phyloP scores from a whole-genome alignment of 179 eudicot species.

The Beta corolliflora region DNA sequence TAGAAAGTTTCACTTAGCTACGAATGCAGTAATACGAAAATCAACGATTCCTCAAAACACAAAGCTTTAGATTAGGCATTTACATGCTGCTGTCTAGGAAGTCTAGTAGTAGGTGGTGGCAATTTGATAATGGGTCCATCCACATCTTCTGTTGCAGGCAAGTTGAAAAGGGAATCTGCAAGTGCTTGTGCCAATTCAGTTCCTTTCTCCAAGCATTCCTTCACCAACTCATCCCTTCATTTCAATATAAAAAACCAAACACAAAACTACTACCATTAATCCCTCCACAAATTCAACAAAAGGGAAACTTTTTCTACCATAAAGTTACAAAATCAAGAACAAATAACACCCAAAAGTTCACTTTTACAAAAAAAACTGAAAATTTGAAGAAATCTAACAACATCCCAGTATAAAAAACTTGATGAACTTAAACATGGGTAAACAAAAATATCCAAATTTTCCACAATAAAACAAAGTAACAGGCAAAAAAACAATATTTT shows the following conservation, averaged over 20 bases:
- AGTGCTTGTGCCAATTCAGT: constrained; percentile 70
- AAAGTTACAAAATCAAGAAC: not conserved
- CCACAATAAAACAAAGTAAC: not conserved
- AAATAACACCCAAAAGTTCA: not conserved
- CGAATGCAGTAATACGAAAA: not conserved
- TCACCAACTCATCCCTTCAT: constrained; percentile 69
- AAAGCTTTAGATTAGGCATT: constrained; percentile 9
- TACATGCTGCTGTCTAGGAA: constrained; percentile 95
- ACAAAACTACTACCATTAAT: not conserved
- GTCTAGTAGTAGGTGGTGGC: constrained; percentile 68
- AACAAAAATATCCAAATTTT: not conserved
- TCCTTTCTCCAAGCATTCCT: constrained; percentile 47
- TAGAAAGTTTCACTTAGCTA: not conserved
- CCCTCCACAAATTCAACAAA: not conserved
- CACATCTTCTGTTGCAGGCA: constrained; percentile 65
- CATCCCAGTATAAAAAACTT: constrained; percentile 9
- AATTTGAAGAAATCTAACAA: not conserved
- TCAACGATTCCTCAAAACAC: not conserved
- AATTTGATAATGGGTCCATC: constrained; percentile 74
- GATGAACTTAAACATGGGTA: not conserved
- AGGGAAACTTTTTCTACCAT: not conserved
- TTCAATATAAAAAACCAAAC: not conserved
- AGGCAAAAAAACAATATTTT: not conserved
- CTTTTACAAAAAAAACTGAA: not conserved
- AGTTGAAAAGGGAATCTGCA: constrained; percentile 71